Conservation (phyloP, 2,329 filamentous ascomycete genomes). For the Pseudophaeomoniella oleicola region DNA sequence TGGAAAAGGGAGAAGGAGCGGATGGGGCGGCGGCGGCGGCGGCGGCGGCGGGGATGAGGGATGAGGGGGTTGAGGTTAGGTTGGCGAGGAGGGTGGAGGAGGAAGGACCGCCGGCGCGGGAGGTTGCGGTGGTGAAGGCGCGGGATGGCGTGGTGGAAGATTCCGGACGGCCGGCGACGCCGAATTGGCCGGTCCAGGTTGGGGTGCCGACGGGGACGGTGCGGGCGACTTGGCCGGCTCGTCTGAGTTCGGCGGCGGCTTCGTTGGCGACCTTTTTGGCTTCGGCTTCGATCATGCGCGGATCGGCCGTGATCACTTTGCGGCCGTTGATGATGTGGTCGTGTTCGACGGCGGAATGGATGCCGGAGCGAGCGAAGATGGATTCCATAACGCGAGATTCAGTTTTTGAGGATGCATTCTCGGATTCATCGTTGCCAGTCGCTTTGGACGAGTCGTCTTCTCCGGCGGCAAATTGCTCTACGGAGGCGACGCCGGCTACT, state of each 20-base stretch:
- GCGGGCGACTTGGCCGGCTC: conserved; percentile 57
- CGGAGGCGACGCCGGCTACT: conserved; percentile 46
- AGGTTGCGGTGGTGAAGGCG: neutral
- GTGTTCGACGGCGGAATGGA: conserved; percentile 86
- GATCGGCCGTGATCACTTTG: conserved; percentile 57
- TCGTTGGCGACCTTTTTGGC: conserved; percentile 64
- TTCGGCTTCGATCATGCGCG: conserved; percentile 64
- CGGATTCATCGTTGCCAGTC: conserved; percentile 11
- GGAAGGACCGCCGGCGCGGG: conserved; percentile 11
- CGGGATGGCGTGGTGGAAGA: conserved; percentile 15
- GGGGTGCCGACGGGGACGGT: conserved; percentile 67
- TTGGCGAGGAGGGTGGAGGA: conserved; percentile 25
- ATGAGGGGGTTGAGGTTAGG: conserved; percentile 25
- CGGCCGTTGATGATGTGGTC: conserved; percentile 77
- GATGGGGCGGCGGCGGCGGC: conserved; percentile 9
- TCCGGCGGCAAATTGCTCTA: conserved; percentile 49
- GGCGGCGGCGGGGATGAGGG: conserved; percentile 23
- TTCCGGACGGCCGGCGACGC: conserved; percentile 55
- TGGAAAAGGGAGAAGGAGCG: conserved; percentile 18
- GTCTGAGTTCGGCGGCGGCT: conserved; percentile 62
- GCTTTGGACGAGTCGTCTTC: conserved; percentile 15
- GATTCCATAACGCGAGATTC: conserved; percentile 74
- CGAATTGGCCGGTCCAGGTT: conserved; percentile 84
- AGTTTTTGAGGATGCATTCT: conserved; percentile 20
- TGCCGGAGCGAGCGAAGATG: conserved; percentile 72